phyloP scores from a whole-genome alignment of 2,329 filamentous ascomycete genomes.

The Xylariaceae sp. region DNA sequence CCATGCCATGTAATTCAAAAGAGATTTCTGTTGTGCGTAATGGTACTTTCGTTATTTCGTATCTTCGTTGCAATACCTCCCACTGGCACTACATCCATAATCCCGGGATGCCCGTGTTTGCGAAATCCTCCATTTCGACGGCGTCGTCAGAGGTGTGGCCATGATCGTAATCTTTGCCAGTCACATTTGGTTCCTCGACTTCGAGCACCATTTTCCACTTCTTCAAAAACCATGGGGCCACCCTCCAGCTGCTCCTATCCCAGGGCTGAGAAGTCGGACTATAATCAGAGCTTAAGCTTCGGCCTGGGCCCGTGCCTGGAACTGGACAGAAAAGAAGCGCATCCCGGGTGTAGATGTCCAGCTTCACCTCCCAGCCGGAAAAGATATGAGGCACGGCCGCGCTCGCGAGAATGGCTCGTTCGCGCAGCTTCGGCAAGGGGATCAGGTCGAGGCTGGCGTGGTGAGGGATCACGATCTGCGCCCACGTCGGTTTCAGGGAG shows the following conservation, averaged over 20 bases:
- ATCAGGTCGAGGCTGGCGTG: conserved; percentile 34
- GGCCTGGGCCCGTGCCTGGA: conserved; percentile 2
- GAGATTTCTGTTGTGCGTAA: no score
- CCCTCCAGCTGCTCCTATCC: conserved; percentile 27
- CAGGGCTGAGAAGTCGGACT: conserved; percentile 26
- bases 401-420: conserved; percentile 30
- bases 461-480: conserved; percentile 35
- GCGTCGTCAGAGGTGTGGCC: no score
- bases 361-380: conserved; percentile 32
- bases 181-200: no score
- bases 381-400: conserved; percentile 28
- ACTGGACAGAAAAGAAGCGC: conserved; percentile 26
- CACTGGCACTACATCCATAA: conserved; percentile 12
- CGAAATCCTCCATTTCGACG: background rate
- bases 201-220: conserved; percentile 18
- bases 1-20: no score
- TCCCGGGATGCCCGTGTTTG: conserved; percentile 11
- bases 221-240: conserved; percentile 17
- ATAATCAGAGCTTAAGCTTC: no score
- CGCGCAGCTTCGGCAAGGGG: conserved; percentile 31
- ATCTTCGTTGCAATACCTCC: background rate
- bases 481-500: conserved; percentile 32
- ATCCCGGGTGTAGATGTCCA: conserved; percentile 30
- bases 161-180: no score
- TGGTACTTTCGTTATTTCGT: no score